These are phyloP conservation scores for Talaromyces sp. DNA, from an alignment of 2,329 filamentous ascomycete genomes.

Conservation along the genomic window DNA sequence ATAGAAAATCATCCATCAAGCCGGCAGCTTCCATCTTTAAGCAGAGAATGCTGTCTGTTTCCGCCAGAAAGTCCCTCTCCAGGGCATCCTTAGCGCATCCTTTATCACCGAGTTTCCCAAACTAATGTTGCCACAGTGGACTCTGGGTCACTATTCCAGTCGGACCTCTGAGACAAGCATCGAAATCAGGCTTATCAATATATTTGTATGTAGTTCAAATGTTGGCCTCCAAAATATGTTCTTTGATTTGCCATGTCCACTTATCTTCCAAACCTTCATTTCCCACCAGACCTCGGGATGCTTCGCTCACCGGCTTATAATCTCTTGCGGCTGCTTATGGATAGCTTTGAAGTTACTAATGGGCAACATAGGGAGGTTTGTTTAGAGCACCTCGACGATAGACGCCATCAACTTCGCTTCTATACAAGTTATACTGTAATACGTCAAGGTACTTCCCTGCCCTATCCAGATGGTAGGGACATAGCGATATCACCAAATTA, in stretches of 20 bases:
- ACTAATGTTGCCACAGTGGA: constrained; percentile 13
- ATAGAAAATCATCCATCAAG: constrained; percentile 20
- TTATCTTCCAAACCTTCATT: background rate
- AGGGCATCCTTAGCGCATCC: background rate
- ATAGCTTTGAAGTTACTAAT: constrained; percentile 18
- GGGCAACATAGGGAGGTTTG: constrained; percentile 21
- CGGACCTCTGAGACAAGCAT: background rate
- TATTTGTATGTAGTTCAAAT: no score
- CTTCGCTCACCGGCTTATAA: background rate
- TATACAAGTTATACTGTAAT: constrained; percentile 30
- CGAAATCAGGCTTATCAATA: background rate
- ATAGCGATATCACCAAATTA: constrained; percentile 34
- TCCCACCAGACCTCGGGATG: background rate
- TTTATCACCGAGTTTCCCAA: constrained; percentile 13
- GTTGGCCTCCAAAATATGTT: background rate
- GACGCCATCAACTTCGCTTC: constrained; percentile 20
- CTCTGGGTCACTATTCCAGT: constrained; percentile 1
- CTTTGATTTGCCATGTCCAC: background rate
- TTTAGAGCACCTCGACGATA: constrained; percentile 22
- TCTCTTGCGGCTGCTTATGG: background rate
- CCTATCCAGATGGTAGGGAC: constrained; percentile 23
- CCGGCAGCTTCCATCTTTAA: constrained; percentile 21
- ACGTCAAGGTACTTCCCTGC: no score
- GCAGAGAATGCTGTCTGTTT: constrained; percentile 19
- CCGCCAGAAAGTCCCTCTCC: constrained; percentile 22